Percentiles rank a stretch among this genome's conserved stretches.
Conservation (phyloP, 176 grass and related monocot species). For the Cenchrus fungigraminus region DNA sequence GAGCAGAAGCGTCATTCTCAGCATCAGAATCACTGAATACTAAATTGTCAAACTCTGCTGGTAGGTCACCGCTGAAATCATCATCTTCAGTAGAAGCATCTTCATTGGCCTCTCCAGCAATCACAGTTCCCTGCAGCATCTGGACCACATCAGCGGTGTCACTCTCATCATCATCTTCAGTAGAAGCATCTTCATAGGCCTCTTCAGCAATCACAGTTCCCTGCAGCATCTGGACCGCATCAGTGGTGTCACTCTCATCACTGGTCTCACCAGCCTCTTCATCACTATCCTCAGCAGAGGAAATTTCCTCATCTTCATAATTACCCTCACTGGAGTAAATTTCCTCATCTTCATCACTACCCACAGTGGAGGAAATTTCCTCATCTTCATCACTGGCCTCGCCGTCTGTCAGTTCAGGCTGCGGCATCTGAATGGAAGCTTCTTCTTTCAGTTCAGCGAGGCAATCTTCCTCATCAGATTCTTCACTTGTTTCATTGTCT, state of each 20-base stretch:
- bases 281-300: neutral
- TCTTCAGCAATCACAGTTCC: neutral
- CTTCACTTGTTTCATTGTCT: conserved; percentile 25
- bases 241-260: neutral
- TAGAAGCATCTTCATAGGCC: neutral
- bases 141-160: neutral
- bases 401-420: no score
- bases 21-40: conserved; percentile 33
- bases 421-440: no score
- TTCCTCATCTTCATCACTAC: neutral
- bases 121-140: neutral
- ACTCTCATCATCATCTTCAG: conserved; percentile 45
- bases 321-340: neutral
- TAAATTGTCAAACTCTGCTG: conserved; percentile 36
- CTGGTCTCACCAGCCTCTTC: neutral
- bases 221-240: neutral
- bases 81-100: conserved; percentile 38
- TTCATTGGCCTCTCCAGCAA: neutral
- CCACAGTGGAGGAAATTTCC: neutral
- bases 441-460: neutral
- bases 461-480: neutral
- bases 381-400: conserved; percentile 12
- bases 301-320: neutral
- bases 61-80: conserved; percentile 51
- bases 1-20: neutral